Base-by-base conservation (phyloP, 2,329 filamentous ascomycete species). In the Talaromyces pinophilus region DNA sequence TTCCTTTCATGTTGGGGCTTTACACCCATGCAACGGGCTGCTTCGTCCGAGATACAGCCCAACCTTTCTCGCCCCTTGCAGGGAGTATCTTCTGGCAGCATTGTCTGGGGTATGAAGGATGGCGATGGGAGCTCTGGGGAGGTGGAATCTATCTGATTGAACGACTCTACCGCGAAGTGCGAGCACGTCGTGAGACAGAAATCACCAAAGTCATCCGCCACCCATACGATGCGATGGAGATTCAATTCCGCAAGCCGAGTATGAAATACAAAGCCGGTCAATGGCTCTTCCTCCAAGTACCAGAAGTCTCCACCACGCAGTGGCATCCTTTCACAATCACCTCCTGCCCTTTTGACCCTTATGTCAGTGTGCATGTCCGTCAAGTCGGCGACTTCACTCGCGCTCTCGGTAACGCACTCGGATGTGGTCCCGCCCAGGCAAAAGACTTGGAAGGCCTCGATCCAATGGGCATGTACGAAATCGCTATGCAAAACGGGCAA, bases 251-350 rank as follows among this genome's bases (percentile, higher is more conserved):
- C 78, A 99, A 99, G 82, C 92, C 94, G 5, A 95, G 91, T 66
- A 96, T 99, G 90, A 92, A 89, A 75, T 99, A 99, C 87, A 98
- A 97, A 86, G 91, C 95, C 15, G 95, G 95, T 38, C 95, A 99
- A 81, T 99, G 94, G 93, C 88, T 98, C 44, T 98, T 98, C 84
- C 85, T 99, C 67, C 94, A 98, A 78, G 89, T 96, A 28, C 95
- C 95, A 0, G 90, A 91, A 6, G 88, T 99, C 63, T 97, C 92
- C 70, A 87, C 85, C 72, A 89, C 92, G 75, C 93, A 99, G 82
- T 99, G 95, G 95, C 95, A 99, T 80, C 95, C 95, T 0, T 99
- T 98, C 78, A 99, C 95, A 75, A 98, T 99, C 79, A 99, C 95
- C 2, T 98, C 95, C 10, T 99, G 95, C 80, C 95, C 95, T 5